A percentile compares a stretch with the other conserved stretches of the same genome.
These are phyloP conservation scores for Macrolepiota fuliginosa DNA, from an alignment of 768 basidiomycete species.

Conservation along the genomic window DNA sequence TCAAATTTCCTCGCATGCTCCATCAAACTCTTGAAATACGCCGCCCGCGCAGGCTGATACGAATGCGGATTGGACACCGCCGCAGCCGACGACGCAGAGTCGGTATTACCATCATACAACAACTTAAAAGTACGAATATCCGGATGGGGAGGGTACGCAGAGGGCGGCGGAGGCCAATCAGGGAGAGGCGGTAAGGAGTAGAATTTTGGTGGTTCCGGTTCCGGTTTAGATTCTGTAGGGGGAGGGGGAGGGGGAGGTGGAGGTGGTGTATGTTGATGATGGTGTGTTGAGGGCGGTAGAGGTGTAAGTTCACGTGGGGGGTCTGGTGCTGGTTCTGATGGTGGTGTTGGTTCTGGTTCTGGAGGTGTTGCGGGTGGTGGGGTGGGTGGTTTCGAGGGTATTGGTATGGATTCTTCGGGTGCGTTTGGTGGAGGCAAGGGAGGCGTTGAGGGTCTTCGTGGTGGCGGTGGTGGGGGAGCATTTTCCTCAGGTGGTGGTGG, in stretches of 20 bases:
- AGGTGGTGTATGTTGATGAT: too few species aligned
- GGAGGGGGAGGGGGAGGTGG: too few species aligned
- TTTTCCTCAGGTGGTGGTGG: conserved; percentile 14
- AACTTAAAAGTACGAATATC: conserved; percentile 51
- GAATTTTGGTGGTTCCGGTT: conserved; percentile 19
- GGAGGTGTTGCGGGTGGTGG: conserved; percentile 23
- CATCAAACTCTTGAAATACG: conserved; percentile 36
- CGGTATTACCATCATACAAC: conserved; percentile 58
- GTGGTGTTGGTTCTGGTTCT: conserved; percentile 18
- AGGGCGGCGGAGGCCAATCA: conserved; percentile 57
- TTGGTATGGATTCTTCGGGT: conserved; percentile 9
- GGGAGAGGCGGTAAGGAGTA: conserved; percentile 35
- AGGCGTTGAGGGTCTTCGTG: conserved; percentile 16
- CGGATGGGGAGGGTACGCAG: conserved; percentile 38
- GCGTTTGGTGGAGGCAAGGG: conserved; percentile 19
- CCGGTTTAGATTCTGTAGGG: not conserved
- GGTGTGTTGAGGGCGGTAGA: too few species aligned
- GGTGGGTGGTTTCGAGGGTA: conserved; percentile 21
- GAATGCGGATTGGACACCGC: conserved; percentile 18
- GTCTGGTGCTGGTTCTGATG: conserved; percentile 10
- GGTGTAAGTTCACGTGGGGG: conserved; percentile 5
- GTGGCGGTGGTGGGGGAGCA: conserved; percentile 10
- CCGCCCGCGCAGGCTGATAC: conserved; percentile 15
- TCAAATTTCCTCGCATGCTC: conserved; percentile 34
- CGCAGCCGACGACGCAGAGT: conserved; percentile 31